Conservation (phyloP, 306 rosid genomes). For the Malus asiatica region DNA sequence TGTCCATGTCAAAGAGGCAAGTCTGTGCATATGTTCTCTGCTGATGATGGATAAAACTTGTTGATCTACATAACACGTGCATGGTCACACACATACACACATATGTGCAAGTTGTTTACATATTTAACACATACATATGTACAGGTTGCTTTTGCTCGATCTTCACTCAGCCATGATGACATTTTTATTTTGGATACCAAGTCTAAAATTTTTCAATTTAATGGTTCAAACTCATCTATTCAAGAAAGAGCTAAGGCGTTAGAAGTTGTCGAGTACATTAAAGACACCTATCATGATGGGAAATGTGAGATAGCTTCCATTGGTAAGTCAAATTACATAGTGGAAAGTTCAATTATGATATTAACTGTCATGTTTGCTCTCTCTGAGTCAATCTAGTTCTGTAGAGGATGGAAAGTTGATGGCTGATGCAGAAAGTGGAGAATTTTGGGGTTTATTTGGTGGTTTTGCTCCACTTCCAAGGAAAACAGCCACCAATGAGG, state of each 20-base stretch:
- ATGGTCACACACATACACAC: neutral
- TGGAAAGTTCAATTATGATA: constrained; percentile 10
- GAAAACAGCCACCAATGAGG: constrained; percentile 56
- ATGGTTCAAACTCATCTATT: constrained; percentile 84
- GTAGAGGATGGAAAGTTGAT: constrained; percentile 97
- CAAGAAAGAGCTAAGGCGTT: constrained; percentile 99
- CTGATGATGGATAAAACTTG: constrained; percentile 21
- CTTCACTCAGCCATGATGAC: constrained; percentile 91
- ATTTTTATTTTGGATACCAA: constrained; percentile 85
- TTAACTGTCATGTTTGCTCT: constrained; percentile 6
- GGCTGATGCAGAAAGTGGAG: constrained; percentile 96
- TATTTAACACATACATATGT: neutral
- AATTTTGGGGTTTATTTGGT: constrained; percentile 93
- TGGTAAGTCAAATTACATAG: constrained; percentile 54
- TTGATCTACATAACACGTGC: neutral
- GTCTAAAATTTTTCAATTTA: constrained; percentile 90
- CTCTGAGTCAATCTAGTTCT: constrained; percentile 29
- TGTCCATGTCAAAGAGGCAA: constrained; percentile 94
- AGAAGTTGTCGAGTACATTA: constrained; percentile 90
- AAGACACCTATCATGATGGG: constrained; percentile 91
- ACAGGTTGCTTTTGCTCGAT: constrained; percentile 79
- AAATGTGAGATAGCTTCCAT: constrained; percentile 89
- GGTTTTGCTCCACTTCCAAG: constrained; percentile 99
- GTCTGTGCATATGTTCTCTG: constrained; percentile 28
- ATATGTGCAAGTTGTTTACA: neutral